These are phyloP conservation scores for Penicillium arizonense DNA, from an alignment of 495 filamentous ascomycete genomes.

Conservation along the genomic window DNA sequence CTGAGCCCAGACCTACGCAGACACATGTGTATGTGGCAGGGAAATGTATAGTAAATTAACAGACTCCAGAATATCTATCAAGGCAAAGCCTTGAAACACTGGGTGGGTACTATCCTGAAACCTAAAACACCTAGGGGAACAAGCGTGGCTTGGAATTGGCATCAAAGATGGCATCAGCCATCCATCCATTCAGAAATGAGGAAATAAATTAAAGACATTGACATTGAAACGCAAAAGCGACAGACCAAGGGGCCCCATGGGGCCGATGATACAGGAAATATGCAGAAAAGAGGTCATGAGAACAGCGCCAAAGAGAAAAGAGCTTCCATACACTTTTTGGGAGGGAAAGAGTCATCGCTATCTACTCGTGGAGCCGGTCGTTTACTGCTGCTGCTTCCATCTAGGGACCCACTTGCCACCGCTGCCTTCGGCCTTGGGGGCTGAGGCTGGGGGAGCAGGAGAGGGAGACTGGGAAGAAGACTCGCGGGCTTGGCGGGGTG, in stretches of 20 bases:
- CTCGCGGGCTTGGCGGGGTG: conserved; percentile 22
- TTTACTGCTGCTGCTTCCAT: conserved; percentile 46
- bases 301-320: conserved; percentile 30
- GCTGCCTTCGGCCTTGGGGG: conserved; percentile 27
- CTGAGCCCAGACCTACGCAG: too few species aligned
- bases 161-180: conserved; percentile 20
- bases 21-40: too few species aligned
- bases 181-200: conserved; percentile 13
- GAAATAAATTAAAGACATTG: conserved; percentile 18
- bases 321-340: conserved; percentile 29
- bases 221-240: conserved; percentile 16
- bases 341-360: conserved; percentile 8
- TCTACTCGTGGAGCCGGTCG: conserved; percentile 7
- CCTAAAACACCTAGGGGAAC: conserved; percentile 2
- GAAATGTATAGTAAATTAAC: background rate
- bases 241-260: conserved; percentile 14
- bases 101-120: conserved; percentile 5
- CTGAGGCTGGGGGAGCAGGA: conserved; percentile 14
- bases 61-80: conserved; percentile 7
- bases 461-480: conserved; percentile 12
- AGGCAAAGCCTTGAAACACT: too few species aligned
- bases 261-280: conserved; percentile 32
- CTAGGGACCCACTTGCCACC: conserved; percentile 43
- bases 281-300: conserved; percentile 28
- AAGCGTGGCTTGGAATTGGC: conserved; percentile 17